Evolutionary conservation across 441 rosid species (phyloP).

Genomic region (Jatropha multifida): DNA sequence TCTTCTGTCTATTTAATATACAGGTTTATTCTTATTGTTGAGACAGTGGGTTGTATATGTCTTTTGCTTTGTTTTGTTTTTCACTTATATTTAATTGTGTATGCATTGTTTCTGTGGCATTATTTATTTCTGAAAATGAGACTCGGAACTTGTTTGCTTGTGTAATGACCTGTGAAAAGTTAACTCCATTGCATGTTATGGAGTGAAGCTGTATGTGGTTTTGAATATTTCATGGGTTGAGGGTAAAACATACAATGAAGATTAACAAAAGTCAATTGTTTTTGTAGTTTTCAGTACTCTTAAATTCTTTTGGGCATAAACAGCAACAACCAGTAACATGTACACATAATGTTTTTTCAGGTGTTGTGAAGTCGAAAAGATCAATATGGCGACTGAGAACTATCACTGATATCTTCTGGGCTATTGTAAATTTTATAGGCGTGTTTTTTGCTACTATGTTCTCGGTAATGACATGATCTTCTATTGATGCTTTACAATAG

Average conservation of each 20-base stretch:
- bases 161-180: not conserved
- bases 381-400: conserved; percentile 84
- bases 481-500: not conserved
- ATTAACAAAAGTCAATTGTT: not conserved
- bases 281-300: not conserved
- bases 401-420: conserved; percentile 76
- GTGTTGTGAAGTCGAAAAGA: conserved; percentile 68
- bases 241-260: not conserved
- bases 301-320: not conserved
- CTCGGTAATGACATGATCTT: conserved; percentile 47
- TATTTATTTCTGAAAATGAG: not conserved
- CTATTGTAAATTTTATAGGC: conserved; percentile 59
- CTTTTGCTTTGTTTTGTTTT: not conserved
- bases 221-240: not conserved
- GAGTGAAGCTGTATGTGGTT: not conserved
- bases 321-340: not conserved
- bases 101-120: not conserved
- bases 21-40: not conserved
- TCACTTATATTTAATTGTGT: not conserved
- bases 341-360: conserved; percentile 29
- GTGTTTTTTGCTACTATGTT: conserved; percentile 82
- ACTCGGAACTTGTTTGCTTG: not conserved
- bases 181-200: not conserved
- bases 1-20: not conserved
- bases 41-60: not conserved